A percentile compares a stretch with the other conserved stretches of the same genome.
phyloP scores from a whole-genome alignment of 306 rosid species.

The Ormosia semicastrata region DNA sequence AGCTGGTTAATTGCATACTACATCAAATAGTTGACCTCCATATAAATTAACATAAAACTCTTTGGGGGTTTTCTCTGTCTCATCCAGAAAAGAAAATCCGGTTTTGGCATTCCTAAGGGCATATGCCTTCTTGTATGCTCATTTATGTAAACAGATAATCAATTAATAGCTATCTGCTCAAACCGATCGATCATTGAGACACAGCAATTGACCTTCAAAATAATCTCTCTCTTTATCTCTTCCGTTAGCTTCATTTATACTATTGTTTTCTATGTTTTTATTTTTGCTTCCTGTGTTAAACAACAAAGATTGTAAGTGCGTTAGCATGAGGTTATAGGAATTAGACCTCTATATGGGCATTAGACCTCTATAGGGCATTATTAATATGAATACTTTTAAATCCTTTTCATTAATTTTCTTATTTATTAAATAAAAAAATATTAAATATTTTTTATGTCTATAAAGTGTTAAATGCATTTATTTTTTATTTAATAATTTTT shows the following conservation, averaged over 20 bases:
- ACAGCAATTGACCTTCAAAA: background rate
- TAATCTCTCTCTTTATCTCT: background rate
- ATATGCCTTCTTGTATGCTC: background rate
- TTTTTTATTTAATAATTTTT: no score
- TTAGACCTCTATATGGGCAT: background rate
- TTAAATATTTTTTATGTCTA: no score
- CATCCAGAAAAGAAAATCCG: background rate
- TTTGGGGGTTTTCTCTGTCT: background rate
- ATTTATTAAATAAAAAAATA: no score
- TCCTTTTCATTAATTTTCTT: no score
- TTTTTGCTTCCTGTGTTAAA: background rate
- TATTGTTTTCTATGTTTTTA: background rate
- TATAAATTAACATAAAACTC: background rate
- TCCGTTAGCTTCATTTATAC: background rate
- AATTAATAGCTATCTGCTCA: background rate
- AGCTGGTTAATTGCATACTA: slow-evolving; percentile 3
- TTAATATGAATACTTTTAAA: background rate
- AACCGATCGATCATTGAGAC: background rate
- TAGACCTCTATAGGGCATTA: background rate
- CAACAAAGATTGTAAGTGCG: background rate
- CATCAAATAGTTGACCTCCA: slow-evolving; percentile 29
- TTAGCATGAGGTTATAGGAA: background rate
- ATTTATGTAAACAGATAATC: background rate
- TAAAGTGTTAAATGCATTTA: no score
- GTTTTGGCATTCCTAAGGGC: background rate